Conservation (phyloP, 306 rosid species). For the Myrica gale region DNA sequence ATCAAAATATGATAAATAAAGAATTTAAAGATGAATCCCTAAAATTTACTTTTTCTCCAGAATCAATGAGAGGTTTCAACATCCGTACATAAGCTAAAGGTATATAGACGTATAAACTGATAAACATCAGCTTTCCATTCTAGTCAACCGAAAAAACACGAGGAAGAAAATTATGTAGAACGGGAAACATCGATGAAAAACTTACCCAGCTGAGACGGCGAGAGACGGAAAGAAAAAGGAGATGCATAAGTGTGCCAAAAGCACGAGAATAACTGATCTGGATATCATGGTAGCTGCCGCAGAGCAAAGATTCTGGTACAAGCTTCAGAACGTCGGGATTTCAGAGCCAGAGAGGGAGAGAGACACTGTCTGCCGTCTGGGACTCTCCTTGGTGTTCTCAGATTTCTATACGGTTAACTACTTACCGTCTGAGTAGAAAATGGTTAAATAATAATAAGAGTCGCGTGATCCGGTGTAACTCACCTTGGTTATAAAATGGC, state of each 20-base stretch:
- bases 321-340: background rate
- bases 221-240: constrained; percentile 47
- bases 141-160: background rate
- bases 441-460: too few species aligned
- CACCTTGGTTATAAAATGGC: too few species aligned
- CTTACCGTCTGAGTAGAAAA: too few species aligned
- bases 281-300: constrained; percentile 41
- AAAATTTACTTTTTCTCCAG: background rate
- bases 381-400: constrained; percentile 29
- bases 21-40: background rate
- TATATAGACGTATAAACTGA: too few species aligned
- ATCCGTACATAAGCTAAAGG: too few species aligned
- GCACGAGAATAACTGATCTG: constrained; percentile 39
- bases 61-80: background rate
- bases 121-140: background rate
- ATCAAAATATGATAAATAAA: constrained; percentile 7
- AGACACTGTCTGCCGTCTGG: too few species aligned
- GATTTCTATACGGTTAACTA: too few species aligned
- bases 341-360: background rate
- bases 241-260: constrained; percentile 46
- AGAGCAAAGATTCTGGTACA: constrained; percentile 7
- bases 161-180: constrained; percentile 13
- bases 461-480: too few species aligned
- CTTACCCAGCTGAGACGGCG: constrained; percentile 67
- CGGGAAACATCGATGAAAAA: background rate